Evolutionary conservation across 2,329 filamentous ascomycete species (phyloP), one percentile per base, ranked within the genome.

Genomic region (Penicillium sp.): DNA sequence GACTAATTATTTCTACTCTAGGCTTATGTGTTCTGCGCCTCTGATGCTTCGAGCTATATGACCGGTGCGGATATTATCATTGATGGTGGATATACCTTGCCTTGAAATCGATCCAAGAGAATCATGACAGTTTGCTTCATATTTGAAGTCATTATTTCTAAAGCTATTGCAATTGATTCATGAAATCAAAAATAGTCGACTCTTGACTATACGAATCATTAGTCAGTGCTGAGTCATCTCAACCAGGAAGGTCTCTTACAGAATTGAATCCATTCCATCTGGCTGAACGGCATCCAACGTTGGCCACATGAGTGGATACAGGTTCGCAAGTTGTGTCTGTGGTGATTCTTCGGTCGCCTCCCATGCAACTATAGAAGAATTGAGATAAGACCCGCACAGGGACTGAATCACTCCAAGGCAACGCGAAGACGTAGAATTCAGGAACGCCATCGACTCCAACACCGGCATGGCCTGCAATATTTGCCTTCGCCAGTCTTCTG

Each of bases 31-130:
- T 80, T 79, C 59, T 71, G 77, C 23, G 78, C 79, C 11, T 77
- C 73, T 13, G 77, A 80, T 68, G 78, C 79, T 1, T 80, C 75
- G 47, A 77, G 74, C 47, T 81, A 81, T 56, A 80, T 80, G 72
- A 81, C 79, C 11, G 80, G 79, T 31, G 72, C 78, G 3, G 75
- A 81, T 52, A 63, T 81, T 14, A 67, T 81, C 26, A 76, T 81
- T 54, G 80, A 81, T 55, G 79, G 79, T 26, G 78, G 79, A 3
- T 81, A 81, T 56, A 78, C 76, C 8, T 51, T 72, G 10, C 70
- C 68, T 27, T 72, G 27, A 53, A 35, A 10, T 47, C 33, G n/a
- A 10, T 47, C 33, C n/a, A 10, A 9, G 7, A 3, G 27, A 26
- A n/a, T 3, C 11, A 1, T 23, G 26, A 14, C 11, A 21, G 1